Conservation (phyloP, 306 rosid species). For the Canavalia ensiformis region DNA sequence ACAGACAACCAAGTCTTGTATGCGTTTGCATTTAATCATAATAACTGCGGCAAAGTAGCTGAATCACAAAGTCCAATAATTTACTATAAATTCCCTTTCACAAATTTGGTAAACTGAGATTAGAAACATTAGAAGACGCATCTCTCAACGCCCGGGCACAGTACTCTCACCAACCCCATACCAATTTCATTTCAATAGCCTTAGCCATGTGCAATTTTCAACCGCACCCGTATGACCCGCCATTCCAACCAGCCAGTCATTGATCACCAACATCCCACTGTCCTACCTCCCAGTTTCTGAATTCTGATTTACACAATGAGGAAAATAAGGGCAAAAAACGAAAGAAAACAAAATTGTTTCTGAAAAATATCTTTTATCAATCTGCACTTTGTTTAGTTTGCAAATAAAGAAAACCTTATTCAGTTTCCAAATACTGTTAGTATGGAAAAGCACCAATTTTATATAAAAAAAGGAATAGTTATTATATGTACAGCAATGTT, state of each 20-base stretch:
- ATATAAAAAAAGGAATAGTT: too few relatives aligned
- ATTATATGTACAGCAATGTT: too few relatives aligned
- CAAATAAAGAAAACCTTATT: not conserved
- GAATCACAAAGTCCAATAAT: not conserved
- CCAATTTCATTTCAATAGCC: slow-evolving; percentile 24
- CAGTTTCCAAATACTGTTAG: not conserved
- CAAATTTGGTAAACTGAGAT: slow-evolving; percentile 40
- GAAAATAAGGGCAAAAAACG: not conserved
- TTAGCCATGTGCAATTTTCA: not conserved
- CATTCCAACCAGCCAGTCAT: slow-evolving; percentile 15
- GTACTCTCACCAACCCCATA: slow-evolving; percentile 54
- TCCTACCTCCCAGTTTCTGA: not conserved
- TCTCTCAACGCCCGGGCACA: slow-evolving; percentile 9
- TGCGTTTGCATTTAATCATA: not conserved
- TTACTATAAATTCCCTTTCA: slow-evolving; percentile 6
- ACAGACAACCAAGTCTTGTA: not conserved
- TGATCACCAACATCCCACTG: slow-evolving; percentile 30
- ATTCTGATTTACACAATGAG: not conserved
- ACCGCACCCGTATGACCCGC: slow-evolving; percentile 30
- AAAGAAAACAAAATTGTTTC: not conserved
- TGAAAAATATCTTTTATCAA: not conserved
- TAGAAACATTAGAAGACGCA: slow-evolving; percentile 17
- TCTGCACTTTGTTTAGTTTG: not conserved
- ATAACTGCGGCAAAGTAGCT: too few relatives aligned
- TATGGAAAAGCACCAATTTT: too few relatives aligned